These are phyloP conservation scores for Syzygium aromaticum DNA, from an alignment of 345 rosid genomes.

Conservation along the genomic window DNA sequence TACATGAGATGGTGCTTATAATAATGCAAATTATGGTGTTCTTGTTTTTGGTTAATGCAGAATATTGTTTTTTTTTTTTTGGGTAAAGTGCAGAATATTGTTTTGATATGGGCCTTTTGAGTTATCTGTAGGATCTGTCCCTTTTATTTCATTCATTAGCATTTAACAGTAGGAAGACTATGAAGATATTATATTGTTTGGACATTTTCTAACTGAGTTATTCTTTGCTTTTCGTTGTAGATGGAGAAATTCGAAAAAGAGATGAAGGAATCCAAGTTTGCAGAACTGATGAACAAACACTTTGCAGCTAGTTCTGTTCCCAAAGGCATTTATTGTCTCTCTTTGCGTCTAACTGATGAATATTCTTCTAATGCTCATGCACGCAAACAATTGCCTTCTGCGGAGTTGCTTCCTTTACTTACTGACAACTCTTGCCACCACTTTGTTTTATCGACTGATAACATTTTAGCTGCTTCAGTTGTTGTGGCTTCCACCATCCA, in stretches of 20 bases:
- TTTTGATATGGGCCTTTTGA: neutral
- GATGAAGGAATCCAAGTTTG: constrained; percentile 79
- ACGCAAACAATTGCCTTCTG: constrained; percentile 94
- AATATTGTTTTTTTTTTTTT: neutral
- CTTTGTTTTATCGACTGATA: constrained; percentile 82
- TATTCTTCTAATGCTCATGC: constrained; percentile 99
- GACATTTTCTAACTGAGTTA: neutral
- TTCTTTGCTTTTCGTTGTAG: constrained; percentile 25
- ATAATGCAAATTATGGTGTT: neutral
- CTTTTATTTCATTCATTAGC: neutral
- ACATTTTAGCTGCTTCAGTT: constrained; percentile 97
- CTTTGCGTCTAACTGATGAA: constrained; percentile 93
- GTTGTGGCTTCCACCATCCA: constrained; percentile 86
- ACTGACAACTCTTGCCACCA: constrained; percentile 88
- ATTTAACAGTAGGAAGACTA: neutral
- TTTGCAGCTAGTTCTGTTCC: constrained; percentile 99
- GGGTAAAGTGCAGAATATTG: neutral
- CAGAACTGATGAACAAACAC: constrained; percentile 98
- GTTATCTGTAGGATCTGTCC: neutral
- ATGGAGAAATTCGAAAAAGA: constrained; percentile 91
- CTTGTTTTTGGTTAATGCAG: neutral
- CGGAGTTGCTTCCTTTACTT: constrained; percentile 94
- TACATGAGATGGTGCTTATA: neutral
- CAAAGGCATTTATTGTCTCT: constrained; percentile 93
- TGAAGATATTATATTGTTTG: neutral